Conservation (phyloP, 2,329 filamentous ascomycete genomes). For the Aspergillus tamarii region DNA sequence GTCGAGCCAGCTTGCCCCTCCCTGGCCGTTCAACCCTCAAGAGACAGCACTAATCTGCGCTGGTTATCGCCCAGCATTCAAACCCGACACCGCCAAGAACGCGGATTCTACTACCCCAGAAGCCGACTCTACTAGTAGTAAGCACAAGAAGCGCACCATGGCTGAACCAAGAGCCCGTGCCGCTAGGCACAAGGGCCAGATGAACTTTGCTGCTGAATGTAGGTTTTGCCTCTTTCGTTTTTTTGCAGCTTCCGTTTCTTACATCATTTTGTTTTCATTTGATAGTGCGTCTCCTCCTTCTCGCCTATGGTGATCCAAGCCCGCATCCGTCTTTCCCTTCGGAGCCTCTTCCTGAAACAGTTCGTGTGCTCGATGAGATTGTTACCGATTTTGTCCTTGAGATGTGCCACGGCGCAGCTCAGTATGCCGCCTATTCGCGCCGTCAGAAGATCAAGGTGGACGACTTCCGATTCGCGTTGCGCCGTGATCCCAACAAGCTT, state of each 20-base stretch:
- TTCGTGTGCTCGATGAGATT: slow-evolving; percentile 89
- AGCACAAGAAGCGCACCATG: slow-evolving; percentile 36
- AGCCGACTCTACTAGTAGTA: slow-evolving; percentile 1
- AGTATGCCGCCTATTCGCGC: slow-evolving; percentile 80
- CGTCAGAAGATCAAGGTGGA: slow-evolving; percentile 98
- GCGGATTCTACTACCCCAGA: not conserved
- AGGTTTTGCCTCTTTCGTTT: slow-evolving; percentile 35
- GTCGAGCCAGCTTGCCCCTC: slow-evolving; percentile 19
- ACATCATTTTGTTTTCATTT: not conserved
- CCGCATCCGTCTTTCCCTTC: slow-evolving; percentile 67
- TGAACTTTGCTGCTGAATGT: slow-evolving; percentile 78
- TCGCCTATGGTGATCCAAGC: slow-evolving; percentile 49
- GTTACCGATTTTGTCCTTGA: slow-evolving; percentile 96
- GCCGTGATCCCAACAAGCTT: slow-evolving; percentile 80
- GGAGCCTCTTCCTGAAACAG: slow-evolving; percentile 78
- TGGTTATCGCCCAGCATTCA: slow-evolving; percentile 29
- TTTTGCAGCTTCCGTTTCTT: not conserved
- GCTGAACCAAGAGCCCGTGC: slow-evolving; percentile 79
- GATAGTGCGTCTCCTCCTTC: slow-evolving; percentile 46
- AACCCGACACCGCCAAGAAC: slow-evolving; percentile 11
- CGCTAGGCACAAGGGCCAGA: slow-evolving; percentile 79
- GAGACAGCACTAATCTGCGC: slow-evolving; percentile 27
- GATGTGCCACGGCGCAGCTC: slow-evolving; percentile 85
- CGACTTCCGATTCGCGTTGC: slow-evolving; percentile 93
- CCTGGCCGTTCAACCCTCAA: slow-evolving; percentile 27